Evolutionary conservation across 1,139 yeast genomes (phyloP), one percentile per base, ranked within the genome.

Genomic region (Sugiyamaella paludigena): DNA sequence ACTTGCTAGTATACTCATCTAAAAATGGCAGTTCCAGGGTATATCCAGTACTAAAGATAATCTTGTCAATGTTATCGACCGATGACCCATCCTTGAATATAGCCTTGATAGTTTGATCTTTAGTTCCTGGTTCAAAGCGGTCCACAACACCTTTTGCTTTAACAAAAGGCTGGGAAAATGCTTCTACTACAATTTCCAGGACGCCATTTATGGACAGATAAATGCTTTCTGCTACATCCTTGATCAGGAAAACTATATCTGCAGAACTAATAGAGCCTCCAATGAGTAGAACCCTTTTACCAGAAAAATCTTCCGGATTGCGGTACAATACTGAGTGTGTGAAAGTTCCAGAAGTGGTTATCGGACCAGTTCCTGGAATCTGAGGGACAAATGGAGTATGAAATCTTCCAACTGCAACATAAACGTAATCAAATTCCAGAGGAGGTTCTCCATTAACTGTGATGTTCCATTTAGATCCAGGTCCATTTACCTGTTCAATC

Each of bases 321-420:
- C 56, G 29, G 36, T 40, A 54, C 33, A 41, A 43, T 31, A 47
- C 53, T 26, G 55, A 34, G 39, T 54, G 57, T 12, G 39, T 32
- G 10, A 49, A 31, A 33, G 44, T 36, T 13, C 46, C 47, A 1
- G 47, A 26, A 16, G 52, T 48, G 11, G 45, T 38, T 28, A 9
- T 51, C 37, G 41, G 30, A 1, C 40, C 47, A 4, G 43, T 45
- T 0, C 87, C 87, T 0, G 66, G 66, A 39, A 77, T 72, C 27
- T 71, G 63, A 0, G 84, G 84, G 32, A 79, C 63, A 51, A 56
- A 74, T 0, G 85, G 84, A 26, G 73, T 66, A 52, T 77, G 78
- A 58, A 74, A 77, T 52, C 75, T 72, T 7, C 86, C 86, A 7
- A 73, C 67, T 8, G 83, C 80, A 16, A 77, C 68, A 13, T 77